These are phyloP conservation scores for Mycena haematopus DNA, from an alignment of 768 basidiomycete genomes.

Conservation along the genomic window DNA sequence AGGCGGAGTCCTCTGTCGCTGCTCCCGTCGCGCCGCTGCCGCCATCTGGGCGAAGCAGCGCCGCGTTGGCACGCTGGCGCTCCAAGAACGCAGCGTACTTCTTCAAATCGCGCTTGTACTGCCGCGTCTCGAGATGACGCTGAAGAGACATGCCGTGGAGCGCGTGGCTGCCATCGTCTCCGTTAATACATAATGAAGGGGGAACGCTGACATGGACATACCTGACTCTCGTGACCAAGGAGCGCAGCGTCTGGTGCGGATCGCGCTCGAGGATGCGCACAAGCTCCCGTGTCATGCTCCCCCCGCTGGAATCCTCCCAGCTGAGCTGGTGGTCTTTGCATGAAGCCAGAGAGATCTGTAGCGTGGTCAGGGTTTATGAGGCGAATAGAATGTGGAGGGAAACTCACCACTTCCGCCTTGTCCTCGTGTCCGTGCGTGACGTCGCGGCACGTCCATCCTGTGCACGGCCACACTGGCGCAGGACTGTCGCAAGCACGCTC, in stretches of 20 bases:
- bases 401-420: constrained; percentile 22
- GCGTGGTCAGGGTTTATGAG: background rate
- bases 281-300: constrained; percentile 28
- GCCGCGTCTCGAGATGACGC: constrained; percentile 17
- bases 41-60: background rate
- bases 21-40: background rate
- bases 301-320: constrained; percentile 24
- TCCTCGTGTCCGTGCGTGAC: constrained; percentile 7
- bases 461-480: background rate
- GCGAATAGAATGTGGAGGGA: background rate
- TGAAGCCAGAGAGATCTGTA: constrained; percentile 25
- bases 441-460: constrained; percentile 1
- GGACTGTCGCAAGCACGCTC: constrained; percentile 26
- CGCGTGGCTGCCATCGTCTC: constrained; percentile 10
- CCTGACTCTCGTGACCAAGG: constrained; percentile 16
- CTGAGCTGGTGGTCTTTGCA: constrained; percentile 27
- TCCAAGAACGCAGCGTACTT: constrained; percentile 1
- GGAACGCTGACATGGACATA: background rate
- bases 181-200: background rate
- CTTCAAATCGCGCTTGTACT: constrained; percentile 23
- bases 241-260: constrained; percentile 25
- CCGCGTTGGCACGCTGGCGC: background rate
- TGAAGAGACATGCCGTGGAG: constrained; percentile 24
- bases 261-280: constrained; percentile 24
- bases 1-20: background rate